phyloP scores from a whole-genome alignment of 495 filamentous ascomycete genomes.

The Penicillium macrosclerotiorum region DNA sequence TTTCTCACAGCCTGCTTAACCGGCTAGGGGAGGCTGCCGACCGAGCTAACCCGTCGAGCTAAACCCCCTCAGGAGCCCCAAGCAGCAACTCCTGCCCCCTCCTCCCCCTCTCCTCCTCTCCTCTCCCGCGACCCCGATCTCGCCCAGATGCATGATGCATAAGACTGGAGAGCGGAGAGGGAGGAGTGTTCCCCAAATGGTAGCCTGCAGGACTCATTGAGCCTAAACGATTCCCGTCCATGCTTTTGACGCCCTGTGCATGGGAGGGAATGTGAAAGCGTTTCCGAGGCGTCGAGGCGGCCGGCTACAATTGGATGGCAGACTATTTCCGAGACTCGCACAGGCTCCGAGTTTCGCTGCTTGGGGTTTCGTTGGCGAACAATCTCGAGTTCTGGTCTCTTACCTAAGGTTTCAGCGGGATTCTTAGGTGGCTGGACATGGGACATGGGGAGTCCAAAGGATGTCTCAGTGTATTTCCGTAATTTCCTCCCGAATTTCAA shows the following conservation, averaged over 20 bases:
- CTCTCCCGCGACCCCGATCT: constrained; percentile 1
- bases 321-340: constrained; percentile 9
- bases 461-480: constrained; percentile 3
- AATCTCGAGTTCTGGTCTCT: constrained; percentile 10
- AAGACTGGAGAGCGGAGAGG: neutral
- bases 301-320: constrained; percentile 14
- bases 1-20: constrained; percentile 1
- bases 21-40: too few species aligned
- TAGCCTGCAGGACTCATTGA: neutral
- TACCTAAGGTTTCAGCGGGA: constrained; percentile 12
- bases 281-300: constrained; percentile 3
- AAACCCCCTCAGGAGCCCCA: too few species aligned
- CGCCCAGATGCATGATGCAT: neutral
- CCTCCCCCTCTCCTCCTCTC: neutral
- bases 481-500: too few species aligned
- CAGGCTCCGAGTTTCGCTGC: constrained; percentile 2
- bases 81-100: neutral
- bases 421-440: neutral
- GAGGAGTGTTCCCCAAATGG: neutral
- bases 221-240: neutral
- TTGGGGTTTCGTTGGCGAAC: constrained; percentile 2
- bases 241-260: constrained; percentile 8
- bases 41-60: too few species aligned
- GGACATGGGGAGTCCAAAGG: neutral
- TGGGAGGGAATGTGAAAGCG: neutral